These are phyloP conservation scores for Monosporozyma servazzii DNA, from an alignment of 805 yeast species.

Conservation along the genomic window DNA sequence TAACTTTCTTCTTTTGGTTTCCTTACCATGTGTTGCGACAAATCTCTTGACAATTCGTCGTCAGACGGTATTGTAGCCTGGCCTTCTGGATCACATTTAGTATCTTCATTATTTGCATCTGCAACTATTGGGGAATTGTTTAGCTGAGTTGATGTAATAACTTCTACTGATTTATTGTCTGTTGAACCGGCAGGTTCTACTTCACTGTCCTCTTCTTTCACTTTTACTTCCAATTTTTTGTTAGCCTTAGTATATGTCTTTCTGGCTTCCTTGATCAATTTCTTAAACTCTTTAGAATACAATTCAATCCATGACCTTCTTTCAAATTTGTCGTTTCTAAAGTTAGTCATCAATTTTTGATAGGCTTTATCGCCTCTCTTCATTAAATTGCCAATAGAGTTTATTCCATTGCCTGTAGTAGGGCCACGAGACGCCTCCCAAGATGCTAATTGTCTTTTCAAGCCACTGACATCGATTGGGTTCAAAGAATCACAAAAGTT, in stretches of 20 bases:
- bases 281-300: slow-evolving; percentile 34
- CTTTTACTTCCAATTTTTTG: slow-evolving; percentile 2
- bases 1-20: not conserved
- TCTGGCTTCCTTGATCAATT: slow-evolving; percentile 33
- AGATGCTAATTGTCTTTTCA: slow-evolving; percentile 47
- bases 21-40: not conserved
- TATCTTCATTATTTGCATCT: not conserved
- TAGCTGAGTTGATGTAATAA: not conserved
- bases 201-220: not conserved
- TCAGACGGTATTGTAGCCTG: not conserved
- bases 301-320: slow-evolving; percentile 36
- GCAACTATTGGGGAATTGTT: not conserved
- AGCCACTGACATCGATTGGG: slow-evolving; percentile 49
- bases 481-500: slow-evolving; percentile 57
- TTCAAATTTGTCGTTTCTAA: slow-evolving; percentile 41
- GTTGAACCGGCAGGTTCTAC: not conserved
- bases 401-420: slow-evolving; percentile 10
- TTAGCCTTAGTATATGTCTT: slow-evolving; percentile 13
- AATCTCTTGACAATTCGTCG: not conserved
- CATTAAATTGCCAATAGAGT: slow-evolving; percentile 12
- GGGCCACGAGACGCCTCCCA: slow-evolving; percentile 48
- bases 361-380: slow-evolving; percentile 32
- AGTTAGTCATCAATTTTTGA: slow-evolving; percentile 17
- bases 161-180: not conserved
- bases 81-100: not conserved